Evolutionary conservation across 805 yeast genomes (phyloP).

Genomic region (Saccharomycopsis fibuligera): DNA sequence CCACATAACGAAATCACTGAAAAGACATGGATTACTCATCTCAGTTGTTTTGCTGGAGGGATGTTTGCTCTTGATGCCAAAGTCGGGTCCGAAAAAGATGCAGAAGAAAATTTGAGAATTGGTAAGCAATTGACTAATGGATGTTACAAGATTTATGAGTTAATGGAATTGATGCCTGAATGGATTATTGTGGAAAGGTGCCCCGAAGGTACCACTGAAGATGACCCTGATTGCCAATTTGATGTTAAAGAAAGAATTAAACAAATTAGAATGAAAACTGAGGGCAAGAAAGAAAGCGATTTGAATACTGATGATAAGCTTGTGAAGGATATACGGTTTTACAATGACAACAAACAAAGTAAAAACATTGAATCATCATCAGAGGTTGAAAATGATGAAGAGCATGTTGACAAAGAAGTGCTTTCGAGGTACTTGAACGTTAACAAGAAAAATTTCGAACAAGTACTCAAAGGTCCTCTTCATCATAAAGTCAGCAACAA

Average conservation of each 20-base stretch:
- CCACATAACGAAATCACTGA: slow-evolving; percentile 10
- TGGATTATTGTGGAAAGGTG: slow-evolving; percentile 28
- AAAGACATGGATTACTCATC: slow-evolving; percentile 32
- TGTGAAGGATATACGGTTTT: neutral
- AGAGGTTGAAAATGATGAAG: neutral
- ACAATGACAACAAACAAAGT: no score
- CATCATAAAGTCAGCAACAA: neutral
- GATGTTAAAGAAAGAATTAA: slow-evolving; percentile 18
- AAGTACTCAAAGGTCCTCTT: neutral
- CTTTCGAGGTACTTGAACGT: slow-evolving; percentile 7
- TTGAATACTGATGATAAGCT: slow-evolving; percentile 8
- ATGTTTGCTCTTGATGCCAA: slow-evolving; percentile 44
- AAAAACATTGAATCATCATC: neutral
- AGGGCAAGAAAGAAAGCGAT: neutral
- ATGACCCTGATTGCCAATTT: slow-evolving; percentile 24
- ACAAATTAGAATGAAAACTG: slow-evolving; percentile 16
- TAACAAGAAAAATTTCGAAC: slow-evolving; percentile 10
- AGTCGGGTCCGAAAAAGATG: slow-evolving; percentile 19
- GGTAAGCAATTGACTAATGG: slow-evolving; percentile 43
- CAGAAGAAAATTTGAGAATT: slow-evolving; percentile 31
- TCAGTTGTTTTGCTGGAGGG: slow-evolving; percentile 49
- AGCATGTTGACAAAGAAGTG: no score
- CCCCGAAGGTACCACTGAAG: slow-evolving; percentile 20
- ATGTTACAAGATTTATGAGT: slow-evolving; percentile 39
- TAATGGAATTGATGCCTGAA: slow-evolving; percentile 41